Evolutionary conservation across 345 rosid species (phyloP).

Genomic region (Citrus reticulata): DNA sequence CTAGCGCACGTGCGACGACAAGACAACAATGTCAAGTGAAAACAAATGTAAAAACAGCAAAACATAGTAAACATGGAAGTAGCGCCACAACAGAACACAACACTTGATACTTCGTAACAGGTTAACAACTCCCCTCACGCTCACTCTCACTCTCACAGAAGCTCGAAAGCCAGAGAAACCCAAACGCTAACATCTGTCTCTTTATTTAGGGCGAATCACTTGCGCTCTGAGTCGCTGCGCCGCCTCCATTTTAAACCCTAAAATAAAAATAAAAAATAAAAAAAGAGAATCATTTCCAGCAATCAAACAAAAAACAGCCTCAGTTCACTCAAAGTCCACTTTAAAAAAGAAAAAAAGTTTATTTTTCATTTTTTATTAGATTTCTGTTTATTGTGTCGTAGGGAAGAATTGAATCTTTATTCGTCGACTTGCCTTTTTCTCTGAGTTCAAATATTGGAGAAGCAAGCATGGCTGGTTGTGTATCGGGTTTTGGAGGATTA

Average conservation of each 20-base stretch:
- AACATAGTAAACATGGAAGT: no score
- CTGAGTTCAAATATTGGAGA: background rate
- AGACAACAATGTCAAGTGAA: background rate
- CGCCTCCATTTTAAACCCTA: background rate
- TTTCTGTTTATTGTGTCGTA: background rate
- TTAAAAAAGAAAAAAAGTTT: no score
- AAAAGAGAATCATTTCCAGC: background rate
- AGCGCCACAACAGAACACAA: no score
- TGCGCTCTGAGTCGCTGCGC: background rate
- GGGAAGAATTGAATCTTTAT: conserved; percentile 3
- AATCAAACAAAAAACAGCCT: no score
- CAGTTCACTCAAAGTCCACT: no score
- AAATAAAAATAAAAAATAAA: background rate
- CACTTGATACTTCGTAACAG: no score
- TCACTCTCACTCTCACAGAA: background rate
- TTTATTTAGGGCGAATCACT: background rate
- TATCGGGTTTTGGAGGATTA: conserved; percentile 30
- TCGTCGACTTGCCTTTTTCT: conserved; percentile 31
- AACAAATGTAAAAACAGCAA: no score
- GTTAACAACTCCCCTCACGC: no score
- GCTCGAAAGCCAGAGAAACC: background rate
- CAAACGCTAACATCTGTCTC: background rate
- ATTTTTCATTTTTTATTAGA: background rate
- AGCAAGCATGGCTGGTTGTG: conserved; percentile 42
- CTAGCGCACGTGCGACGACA: background rate